These are phyloP conservation scores for Debaryomyces maramus DNA, from an alignment of 805 yeast genomes.

Conservation along the genomic window DNA sequence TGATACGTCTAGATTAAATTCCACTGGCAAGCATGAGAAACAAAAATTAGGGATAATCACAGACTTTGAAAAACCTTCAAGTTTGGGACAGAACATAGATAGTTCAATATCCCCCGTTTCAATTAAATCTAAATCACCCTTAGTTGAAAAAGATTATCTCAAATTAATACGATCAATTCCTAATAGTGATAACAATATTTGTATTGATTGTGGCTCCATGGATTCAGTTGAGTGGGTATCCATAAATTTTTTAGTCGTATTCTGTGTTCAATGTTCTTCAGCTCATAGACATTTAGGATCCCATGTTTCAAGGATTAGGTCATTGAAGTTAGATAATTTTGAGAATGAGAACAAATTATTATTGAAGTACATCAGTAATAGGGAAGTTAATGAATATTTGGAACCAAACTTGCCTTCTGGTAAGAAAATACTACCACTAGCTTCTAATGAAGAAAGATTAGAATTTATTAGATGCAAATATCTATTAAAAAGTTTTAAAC, in stretches of 20 bases:
- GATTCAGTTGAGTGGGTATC: constrained; percentile 86
- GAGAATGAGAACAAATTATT: constrained; percentile 60
- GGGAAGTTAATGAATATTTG: constrained; percentile 55
- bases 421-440: constrained; percentile 29
- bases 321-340: constrained; percentile 72
- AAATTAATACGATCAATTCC: constrained; percentile 38
- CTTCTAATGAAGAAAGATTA: constrained; percentile 49
- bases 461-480: constrained; percentile 70
- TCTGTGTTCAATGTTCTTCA: constrained; percentile 86
- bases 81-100: constrained; percentile 11
- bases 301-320: constrained; percentile 73
- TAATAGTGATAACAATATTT: constrained; percentile 56
- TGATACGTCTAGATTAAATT: constrained; percentile 19
- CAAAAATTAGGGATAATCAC: constrained; percentile 11
- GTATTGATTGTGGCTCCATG: constrained; percentile 77
- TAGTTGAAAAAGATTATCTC: constrained; percentile 28
- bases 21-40: constrained; percentile 9
- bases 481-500: constrained; percentile 48
- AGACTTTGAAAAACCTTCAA: constrained; percentile 16
- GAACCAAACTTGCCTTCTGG: constrained; percentile 38
- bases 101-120: constrained; percentile 33
- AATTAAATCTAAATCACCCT: constrained; percentile 22
- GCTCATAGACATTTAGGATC: constrained; percentile 87
- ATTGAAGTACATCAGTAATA: constrained; percentile 54
- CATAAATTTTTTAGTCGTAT: constrained; percentile 63